Evolutionary conservation across 1,284 basidiomycete species (phyloP).

Genomic region (Puccinia coronata): DNA sequence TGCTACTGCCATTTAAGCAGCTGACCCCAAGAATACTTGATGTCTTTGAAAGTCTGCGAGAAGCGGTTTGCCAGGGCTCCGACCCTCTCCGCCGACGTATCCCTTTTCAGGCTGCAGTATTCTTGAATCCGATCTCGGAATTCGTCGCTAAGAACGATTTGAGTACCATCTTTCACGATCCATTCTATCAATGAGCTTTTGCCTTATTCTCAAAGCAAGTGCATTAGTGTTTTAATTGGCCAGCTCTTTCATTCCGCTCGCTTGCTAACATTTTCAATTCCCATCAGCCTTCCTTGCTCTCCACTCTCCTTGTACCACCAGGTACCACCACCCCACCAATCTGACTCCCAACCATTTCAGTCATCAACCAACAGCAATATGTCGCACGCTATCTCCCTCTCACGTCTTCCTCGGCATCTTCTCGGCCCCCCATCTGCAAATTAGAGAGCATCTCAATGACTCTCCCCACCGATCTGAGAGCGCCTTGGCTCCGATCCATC

Average conservation of each 20-base stretch:
- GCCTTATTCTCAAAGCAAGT: conserved; percentile 37
- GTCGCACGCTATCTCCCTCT: conserved; percentile 56
- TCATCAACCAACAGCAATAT: conserved; percentile 56
- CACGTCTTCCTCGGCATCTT: conserved; percentile 96
- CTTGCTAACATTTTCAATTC: too few relatives aligned
- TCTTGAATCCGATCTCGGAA: conserved; percentile 44
- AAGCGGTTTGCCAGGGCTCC: too few relatives aligned
- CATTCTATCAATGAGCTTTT: conserved; percentile 37
- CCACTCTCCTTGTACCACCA: conserved; percentile 50
- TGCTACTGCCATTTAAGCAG: neutral
- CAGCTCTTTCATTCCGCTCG: neutral
- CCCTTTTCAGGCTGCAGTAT: conserved; percentile 8
- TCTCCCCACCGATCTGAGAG: conserved; percentile 81
- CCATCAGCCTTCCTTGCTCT: conserved; percentile 65
- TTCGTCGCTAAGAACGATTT: conserved; percentile 39
- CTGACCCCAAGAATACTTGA: conserved; percentile 14
- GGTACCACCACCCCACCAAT: conserved; percentile 51
- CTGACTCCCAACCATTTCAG: conserved; percentile 52
- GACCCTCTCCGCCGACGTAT: conserved; percentile 16
- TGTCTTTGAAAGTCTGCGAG: conserved; percentile 22
- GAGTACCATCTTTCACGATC: conserved; percentile 31
- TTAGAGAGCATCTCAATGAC: conserved; percentile 83
- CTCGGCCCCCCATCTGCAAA: conserved; percentile 83
- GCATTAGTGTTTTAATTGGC: neutral
- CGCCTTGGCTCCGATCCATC: conserved; percentile 60